phyloP scores from a whole-genome alignment of 768 basidiomycete species.

The Hericium rajendrae region DNA sequence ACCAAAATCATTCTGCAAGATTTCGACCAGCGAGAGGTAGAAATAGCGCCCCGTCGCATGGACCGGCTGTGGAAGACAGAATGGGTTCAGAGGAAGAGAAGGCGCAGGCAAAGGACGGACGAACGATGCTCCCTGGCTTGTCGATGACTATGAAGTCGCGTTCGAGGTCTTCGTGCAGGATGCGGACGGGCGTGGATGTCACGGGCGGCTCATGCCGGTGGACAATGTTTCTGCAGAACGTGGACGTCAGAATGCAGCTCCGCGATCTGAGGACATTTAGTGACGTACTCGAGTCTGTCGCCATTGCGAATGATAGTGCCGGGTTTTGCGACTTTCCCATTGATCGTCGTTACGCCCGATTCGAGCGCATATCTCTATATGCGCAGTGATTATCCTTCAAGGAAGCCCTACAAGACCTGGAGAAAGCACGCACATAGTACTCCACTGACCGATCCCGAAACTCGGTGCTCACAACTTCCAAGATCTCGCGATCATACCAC shows the following conservation, averaged over 20 bases:
- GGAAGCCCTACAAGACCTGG: not conserved
- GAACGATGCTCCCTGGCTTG: constrained; percentile 93
- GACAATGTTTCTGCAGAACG: constrained; percentile 65
- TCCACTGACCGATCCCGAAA: constrained; percentile 91
- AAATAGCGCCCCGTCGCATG: constrained; percentile 89
- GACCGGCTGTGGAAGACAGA: constrained; percentile 50
- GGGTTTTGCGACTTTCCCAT: constrained; percentile 77
- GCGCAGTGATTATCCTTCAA: not conserved
- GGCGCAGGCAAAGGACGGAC: constrained; percentile 26
- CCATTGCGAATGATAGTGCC: constrained; percentile 76
- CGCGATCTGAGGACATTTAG: not conserved
- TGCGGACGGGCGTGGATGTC: constrained; percentile 68
- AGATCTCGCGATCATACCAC: constrained; percentile 79
- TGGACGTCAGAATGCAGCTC: not conserved
- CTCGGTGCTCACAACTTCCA: constrained; percentile 91
- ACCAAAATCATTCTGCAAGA: constrained; percentile 76
- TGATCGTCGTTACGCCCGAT: constrained; percentile 91
- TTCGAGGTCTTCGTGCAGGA: constrained; percentile 69
- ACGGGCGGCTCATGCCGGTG: constrained; percentile 98
- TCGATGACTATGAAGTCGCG: constrained; percentile 86
- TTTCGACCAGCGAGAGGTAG: constrained; percentile 80
- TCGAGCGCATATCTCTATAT: constrained; percentile 61
- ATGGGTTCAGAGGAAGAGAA: not conserved
- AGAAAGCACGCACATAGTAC: constrained; percentile 69
- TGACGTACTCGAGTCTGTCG: constrained; percentile 78